Base-by-base conservation (phyloP, 805 yeast genomes). In the Schwanniomyces pseudopolymorphus region DNA sequence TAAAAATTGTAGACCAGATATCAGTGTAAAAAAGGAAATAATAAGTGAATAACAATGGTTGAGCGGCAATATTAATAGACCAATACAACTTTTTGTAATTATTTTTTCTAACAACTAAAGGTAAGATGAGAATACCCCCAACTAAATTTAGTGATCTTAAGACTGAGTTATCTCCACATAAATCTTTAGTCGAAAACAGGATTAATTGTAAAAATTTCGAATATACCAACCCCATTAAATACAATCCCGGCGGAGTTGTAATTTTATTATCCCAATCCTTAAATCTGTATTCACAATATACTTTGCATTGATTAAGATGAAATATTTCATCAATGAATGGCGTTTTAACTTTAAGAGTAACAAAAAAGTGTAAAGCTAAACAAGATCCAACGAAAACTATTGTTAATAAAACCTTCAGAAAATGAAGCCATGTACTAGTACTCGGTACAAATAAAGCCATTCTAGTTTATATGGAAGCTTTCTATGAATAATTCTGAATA, bases 161-260 rank as follows among this genome's bases (percentile, higher is more conserved):
- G 2, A 59, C 51, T 25, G 50, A 48, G 27, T 52, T 43, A 39
- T 57, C 49, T 20, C 19, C 40, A 43, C 68, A 64, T 1, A 56
- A 45, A 39, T 48, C 40, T 6, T 5, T 37, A 7, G 16, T 17
- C 2, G 47, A 19, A 20, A 10, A 5, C 39, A 36, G 25, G 5
- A 46, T 14, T 3, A 28, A 11, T 33, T 46, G 17, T 49, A 82
- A 50, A 2, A 74, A 42, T 28, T 65, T 65, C 7, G 69, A 39
- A 50, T 74, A 78, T 2, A 53, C 50, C 26, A 66, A 64, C 4
- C 80, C 81, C 8, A 80, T 51, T 5, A 64, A 46, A 60, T 94
- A 92, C 14, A 92, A 69, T 0, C 98, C 99, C 0, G 98, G 98
- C 1, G 99, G 99, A 0, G 99, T 94, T 1, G 99, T 92, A 60